Evolutionary conservation across 108 stramenopile genomes (phyloP).

Genomic region (Schizochytrium sp.): DNA sequence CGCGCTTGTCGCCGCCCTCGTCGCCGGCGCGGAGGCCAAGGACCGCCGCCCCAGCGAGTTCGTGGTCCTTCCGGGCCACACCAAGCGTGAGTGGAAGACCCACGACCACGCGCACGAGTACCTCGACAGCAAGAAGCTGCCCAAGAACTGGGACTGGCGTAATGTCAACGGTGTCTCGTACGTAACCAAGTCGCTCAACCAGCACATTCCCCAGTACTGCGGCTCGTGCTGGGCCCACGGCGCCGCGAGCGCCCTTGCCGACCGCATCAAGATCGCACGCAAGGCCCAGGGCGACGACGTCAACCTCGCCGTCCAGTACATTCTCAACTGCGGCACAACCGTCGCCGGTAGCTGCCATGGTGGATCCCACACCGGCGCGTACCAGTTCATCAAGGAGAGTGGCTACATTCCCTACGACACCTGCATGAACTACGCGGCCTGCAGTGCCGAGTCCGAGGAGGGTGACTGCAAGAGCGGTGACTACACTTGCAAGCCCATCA

Average conservation of each 20-base stretch:
- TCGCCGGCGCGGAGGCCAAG: background rate
- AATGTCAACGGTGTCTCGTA: conserved; percentile 58
- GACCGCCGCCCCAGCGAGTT: background rate
- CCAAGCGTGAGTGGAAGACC: background rate
- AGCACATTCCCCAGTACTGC: conserved; percentile 69
- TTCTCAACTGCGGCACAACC: conserved; percentile 70
- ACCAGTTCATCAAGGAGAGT: conserved; percentile 38
- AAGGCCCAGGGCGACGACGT: conserved; percentile 49
- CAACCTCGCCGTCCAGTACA: conserved; percentile 67
- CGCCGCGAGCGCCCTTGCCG: conserved; percentile 62
- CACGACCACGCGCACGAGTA: conserved; percentile 19
- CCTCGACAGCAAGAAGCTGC: conserved; percentile 43
- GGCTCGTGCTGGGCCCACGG: conserved; percentile 87
- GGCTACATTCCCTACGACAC: conserved; percentile 50
- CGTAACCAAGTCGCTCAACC: conserved; percentile 69
- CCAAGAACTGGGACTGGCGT: conserved; percentile 65
- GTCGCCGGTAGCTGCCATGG: conserved; percentile 69
- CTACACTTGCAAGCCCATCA: conserved; percentile 42
- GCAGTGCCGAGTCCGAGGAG: conserved; percentile 51
- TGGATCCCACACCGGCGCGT: conserved; percentile 44
- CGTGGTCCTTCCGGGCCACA: background rate
- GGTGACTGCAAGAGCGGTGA: conserved; percentile 52
- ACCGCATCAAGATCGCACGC: conserved; percentile 85
- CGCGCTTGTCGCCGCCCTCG: background rate
- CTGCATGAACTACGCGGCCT: conserved; percentile 74